These are phyloP conservation scores for Psilocybe tampanensis DNA, from an alignment of 768 basidiomycete genomes.

Conservation along the genomic window DNA sequence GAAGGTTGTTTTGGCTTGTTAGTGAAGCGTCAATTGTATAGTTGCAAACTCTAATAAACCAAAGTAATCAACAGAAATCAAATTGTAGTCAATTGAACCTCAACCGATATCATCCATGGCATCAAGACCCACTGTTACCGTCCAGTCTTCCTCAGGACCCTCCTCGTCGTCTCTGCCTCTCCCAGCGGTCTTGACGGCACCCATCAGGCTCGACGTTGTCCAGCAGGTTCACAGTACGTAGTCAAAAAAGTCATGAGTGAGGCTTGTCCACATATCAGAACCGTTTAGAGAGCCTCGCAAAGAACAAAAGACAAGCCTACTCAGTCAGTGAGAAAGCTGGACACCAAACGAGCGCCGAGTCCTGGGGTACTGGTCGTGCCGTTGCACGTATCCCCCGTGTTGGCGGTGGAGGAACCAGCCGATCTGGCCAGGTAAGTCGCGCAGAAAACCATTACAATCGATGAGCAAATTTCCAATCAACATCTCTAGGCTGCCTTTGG, in stretches of 20 bases:
- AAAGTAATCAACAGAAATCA: constrained; percentile 25
- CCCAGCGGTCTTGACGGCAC: constrained; percentile 95
- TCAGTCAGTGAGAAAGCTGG: constrained; percentile 97
- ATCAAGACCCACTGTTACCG: constrained; percentile 89
- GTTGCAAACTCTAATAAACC: constrained; percentile 44
- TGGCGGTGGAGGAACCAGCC: constrained; percentile 97
- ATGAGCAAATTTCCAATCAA: neutral
- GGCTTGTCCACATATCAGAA: constrained; percentile 14
- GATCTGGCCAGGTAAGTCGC: constrained; percentile 84
- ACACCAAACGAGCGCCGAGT: constrained; percentile 98
- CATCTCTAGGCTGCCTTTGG: constrained; percentile 88
- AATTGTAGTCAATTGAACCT: constrained; percentile 34
- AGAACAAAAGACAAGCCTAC: constrained; percentile 98
- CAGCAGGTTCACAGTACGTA: constrained; percentile 97
- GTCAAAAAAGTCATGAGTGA: neutral
- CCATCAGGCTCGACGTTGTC: constrained; percentile 98
- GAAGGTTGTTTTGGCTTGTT: constrained; percentile 1
- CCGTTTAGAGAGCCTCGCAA: constrained; percentile 89
- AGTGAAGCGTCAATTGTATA: constrained; percentile 23
- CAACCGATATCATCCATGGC: constrained; percentile 68
- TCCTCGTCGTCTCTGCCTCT: constrained; percentile 72
- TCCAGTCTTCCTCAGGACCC: constrained; percentile 80
- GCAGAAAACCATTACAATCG: neutral
- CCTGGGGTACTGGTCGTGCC: constrained; percentile 99
- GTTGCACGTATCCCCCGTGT: constrained; percentile 99